Evolutionary conservation across 2,329 filamentous ascomycete species (phyloP), one percentile per base, ranked within the genome.

Genomic region (Claviceps capensis): DNA sequence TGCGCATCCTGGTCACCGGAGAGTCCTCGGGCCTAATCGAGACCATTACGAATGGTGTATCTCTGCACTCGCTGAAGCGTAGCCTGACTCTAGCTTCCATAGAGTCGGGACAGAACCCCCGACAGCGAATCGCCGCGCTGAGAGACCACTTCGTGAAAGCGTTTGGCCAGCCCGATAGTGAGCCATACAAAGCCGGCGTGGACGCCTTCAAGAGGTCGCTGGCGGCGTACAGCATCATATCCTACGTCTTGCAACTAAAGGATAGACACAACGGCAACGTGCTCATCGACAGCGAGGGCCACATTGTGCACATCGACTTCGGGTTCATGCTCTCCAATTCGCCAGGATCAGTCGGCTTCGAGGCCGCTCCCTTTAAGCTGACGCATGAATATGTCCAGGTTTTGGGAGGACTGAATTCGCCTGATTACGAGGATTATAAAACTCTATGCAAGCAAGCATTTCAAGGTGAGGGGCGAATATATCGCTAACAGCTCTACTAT

Each of bases 261-360:
- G 87, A 93, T 62, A 77, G 87, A 13, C 87, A 93, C 65, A 93
- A 93, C 63, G 87, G 87, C 51, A 93, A 93, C 62, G 85, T 93
- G 14, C 76, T 93, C 54, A 85, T 93, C 60, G 87, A 91, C 66
- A 88, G 86, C 61, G 83, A 88, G 65, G 87, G 87, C 9, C 87
- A 93, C 63, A 89, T 91, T 52, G 82, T 93, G 55, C 87, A 93
- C 63, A 93, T 93, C 55, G 87, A 93, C 67, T 93, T 93, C 66
- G 87, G 87, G 52, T 93, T 93, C 65, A 91, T 93, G 85, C 73
- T 93, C 37, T 90, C 85, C 47, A 93, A 93, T 66, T 89, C 86
- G 1, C 87, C 87, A 0, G 87, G 87, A 0, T 85, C 82, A 8
- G 86, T 93, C 63, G 86, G 86, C 2, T 93, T 93, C 60, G 87